phyloP scores from a whole-genome alignment of 108 stramenopile species.

The Conticribra guillardii region DNA sequence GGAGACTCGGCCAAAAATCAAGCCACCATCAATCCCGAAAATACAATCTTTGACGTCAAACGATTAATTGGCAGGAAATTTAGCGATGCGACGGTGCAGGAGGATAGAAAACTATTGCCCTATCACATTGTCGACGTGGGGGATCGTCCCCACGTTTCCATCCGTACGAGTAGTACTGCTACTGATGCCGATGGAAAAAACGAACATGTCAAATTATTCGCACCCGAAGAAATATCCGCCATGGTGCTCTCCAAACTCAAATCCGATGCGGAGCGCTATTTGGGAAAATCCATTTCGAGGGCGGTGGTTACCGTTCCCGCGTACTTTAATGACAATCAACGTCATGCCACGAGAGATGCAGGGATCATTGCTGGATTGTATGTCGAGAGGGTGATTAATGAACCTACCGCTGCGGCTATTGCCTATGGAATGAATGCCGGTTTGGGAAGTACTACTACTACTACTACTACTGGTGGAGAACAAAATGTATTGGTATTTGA shows the following conservation, averaged over 20 bases:
- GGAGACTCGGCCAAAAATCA: conserved; percentile 94
- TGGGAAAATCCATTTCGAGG: conserved; percentile 79
- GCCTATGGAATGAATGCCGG: conserved; percentile 82
- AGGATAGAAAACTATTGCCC: conserved; percentile 93
- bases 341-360: conserved; percentile 97
- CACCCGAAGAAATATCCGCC: conserved; percentile 96
- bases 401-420: conserved; percentile 98
- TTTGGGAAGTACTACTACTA: background rate
- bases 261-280: conserved; percentile 88
- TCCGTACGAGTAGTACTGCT: conserved; percentile 73
- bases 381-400: conserved; percentile 97
- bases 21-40: conserved; percentile 94
- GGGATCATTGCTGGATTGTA: conserved; percentile 93
- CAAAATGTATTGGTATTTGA: conserved; percentile 96
- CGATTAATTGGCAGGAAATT: conserved; percentile 96
- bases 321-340: conserved; percentile 98
- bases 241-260: conserved; percentile 97
- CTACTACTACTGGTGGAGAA: conserved; percentile 48
- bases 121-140: conserved; percentile 85
- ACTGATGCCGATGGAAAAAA: conserved; percentile 51
- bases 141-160: conserved; percentile 82
- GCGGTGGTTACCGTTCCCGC: conserved; percentile 98
- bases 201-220: conserved; percentile 59
- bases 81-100: conserved; percentile 87
- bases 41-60: conserved; percentile 97